Evolutionary conservation across 441 rosid genomes (phyloP), one percentile per base, ranked within the genome.

Genomic region (Pelargonium hybrid): DNA sequence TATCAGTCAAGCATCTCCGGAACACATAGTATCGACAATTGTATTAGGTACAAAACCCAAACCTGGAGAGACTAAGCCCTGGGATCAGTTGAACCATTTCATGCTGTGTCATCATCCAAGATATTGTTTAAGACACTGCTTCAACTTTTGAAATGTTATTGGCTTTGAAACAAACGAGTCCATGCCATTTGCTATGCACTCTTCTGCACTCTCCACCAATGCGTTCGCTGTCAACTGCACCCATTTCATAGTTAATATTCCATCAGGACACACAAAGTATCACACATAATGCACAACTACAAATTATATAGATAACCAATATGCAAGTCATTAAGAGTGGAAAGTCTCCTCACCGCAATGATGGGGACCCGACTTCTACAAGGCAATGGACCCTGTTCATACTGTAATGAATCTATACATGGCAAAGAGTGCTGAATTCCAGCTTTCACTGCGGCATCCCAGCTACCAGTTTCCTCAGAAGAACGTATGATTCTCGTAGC

Each of bases 111-210:
- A 25, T 82, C 82, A 84, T n/a, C 82, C 75, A 72, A 87, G 73
- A 78, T 85, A 86, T 71, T 86, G 85, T 69, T 84, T 89, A 1
- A 93, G 79, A 72, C 97, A 93, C 74, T 84, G 88, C 79, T 81
- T 87, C 52, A 91, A 79, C 71, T 91, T 93, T 68, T 86, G 90
- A 75, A 86, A 86, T 14, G 96, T 91, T 71, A 91, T 87, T 21
- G 98, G 98, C 77, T 93, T 91, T 13, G 98, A 90, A 65, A 87
- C 88, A 74, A 91, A 93, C 0, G 98, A 93, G 75, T 93, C 98
- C 96, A 93, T 93, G 48, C 98, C 98, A 69, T 88, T 93, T 61
- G 86, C 88, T 57, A 70, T 91, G 73, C 93, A 93, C 77, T 84
- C 86, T 7, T 84, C 88, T 68, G 86, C 88, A 71, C 87, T 87